Conservation (phyloP, 192 early-diverging fungal genomes). For the Backusella macrospora region DNA sequence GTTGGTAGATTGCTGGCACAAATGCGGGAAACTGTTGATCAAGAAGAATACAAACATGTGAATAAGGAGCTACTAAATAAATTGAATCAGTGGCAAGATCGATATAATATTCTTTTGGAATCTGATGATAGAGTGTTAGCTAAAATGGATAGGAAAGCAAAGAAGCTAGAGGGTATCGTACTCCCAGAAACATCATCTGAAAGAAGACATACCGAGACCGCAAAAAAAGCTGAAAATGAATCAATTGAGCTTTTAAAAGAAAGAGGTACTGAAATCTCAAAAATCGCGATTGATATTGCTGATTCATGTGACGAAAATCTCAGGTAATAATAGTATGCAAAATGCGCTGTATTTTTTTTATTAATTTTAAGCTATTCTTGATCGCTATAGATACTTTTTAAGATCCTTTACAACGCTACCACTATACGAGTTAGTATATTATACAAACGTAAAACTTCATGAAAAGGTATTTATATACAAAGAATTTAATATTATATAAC, state of each 20-base stretch:
- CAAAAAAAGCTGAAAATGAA: conserved; percentile 45
- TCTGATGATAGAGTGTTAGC: background rate
- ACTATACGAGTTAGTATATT: conserved; percentile 83
- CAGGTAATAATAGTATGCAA: conserved; percentile 35
- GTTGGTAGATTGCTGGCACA: conserved; percentile 15
- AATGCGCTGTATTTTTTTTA: background rate
- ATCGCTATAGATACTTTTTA: conserved; percentile 5
- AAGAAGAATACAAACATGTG: background rate
- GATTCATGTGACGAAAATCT: conserved; percentile 46
- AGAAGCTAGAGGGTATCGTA: conserved; percentile 37
- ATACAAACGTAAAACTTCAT: conserved; percentile 66
- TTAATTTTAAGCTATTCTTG: background rate
- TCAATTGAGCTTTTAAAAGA: conserved; percentile 38
- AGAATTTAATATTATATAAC: background rate
- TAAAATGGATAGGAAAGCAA: conserved; percentile 9
- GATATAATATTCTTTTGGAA: background rate
- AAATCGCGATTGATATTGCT: conserved; percentile 41
- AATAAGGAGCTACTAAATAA: background rate
- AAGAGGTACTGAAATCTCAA: conserved; percentile 42
- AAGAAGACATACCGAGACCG: conserved; percentile 47
- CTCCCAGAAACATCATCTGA: conserved; percentile 30
- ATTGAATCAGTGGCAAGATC: background rate
- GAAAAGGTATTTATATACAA: conserved; percentile 57
- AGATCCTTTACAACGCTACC: conserved; percentile 63
- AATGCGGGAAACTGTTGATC: conserved; percentile 11